A percentile compares a stretch with the other conserved stretches of the same genome.
phyloP scores from a whole-genome alignment of 345 rosid genomes.

The Citrus maxima region DNA sequence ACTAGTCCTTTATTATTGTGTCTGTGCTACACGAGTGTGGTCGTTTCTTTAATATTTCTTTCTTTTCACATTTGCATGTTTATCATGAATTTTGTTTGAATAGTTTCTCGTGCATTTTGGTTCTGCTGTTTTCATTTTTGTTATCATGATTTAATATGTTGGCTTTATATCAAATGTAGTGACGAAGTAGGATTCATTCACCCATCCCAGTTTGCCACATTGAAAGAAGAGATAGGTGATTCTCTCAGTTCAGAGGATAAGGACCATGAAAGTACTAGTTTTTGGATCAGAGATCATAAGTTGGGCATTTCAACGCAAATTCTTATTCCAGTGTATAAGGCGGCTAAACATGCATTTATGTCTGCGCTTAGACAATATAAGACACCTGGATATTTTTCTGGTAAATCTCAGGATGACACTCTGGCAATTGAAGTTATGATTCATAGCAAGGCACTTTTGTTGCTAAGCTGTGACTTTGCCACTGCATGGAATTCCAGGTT shows the following conservation, averaged over 20 bases:
- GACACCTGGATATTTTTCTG: constrained; percentile 6
- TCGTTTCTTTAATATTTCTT: not conserved
- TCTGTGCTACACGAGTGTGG: not conserved
- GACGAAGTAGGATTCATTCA: constrained; percentile 89
- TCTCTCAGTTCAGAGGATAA: constrained; percentile 11
- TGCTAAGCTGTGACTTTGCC: constrained; percentile 79
- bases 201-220: constrained; percentile 67
- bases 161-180: constrained; percentile 32
- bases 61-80: not conserved
- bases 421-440: constrained; percentile 53
- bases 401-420: constrained; percentile 15
- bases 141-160: not conserved
- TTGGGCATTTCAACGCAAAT: constrained; percentile 71
- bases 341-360: constrained; percentile 55
- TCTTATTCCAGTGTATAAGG: constrained; percentile 54
- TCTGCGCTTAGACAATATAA: constrained; percentile 37
- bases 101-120: not conserved
- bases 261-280: constrained; percentile 22
- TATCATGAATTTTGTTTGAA: not conserved
- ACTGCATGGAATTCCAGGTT: constrained; percentile 97
- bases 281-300: constrained; percentile 76
- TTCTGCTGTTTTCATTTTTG: not conserved
- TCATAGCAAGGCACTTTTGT: constrained; percentile 69
- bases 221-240: constrained; percentile 35
- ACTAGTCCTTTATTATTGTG: not conserved